Evolutionary conservation across 176 grass and related monocot genomes (phyloP), one percentile per base, ranked within the genome.

Genomic region (Zea mays): DNA sequence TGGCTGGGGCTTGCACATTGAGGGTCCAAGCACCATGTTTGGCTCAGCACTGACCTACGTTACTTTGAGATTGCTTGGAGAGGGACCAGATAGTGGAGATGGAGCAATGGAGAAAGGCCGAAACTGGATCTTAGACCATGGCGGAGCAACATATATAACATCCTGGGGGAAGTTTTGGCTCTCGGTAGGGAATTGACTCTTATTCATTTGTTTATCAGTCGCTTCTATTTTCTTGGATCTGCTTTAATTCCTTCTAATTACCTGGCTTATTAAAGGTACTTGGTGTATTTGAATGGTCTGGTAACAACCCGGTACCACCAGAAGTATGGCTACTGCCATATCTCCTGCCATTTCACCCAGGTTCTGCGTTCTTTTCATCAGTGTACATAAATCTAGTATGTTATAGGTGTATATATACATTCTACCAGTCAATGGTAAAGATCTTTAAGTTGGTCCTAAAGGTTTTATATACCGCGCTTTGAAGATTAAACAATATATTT

Each of bases 141-240:
- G 96, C 20, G 79, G 83, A 81, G 96, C 89, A 80, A 90, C 96
- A 50, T 73, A 57, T 78, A 89, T 94, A 85, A 87, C 92, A 75
- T 98, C 96, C 72, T 94, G 89, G 92, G 96, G 96, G 4, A 94
- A 98, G 76, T 88, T 92, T 86, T 98, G 92, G 96, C 87, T 98
- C 9, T 85, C 89, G 82, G 92, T 94, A 80, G 11, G 43, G 62
- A 62, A 67, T 55, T 36, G 12, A 59, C 46, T 9, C 42, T 77
- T 27, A 35, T 38, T 85, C 37, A 10, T 55, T 58, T 50, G 1
- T 80, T 68, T 75, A 43, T 71, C 64, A 58, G 48, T 5, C 19
- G 14, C n/a, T 73, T 76, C 42, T 72, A 77, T 82, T 34, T 67
- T 84, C 33, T 40, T 81, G 10, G 51, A 59, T 21, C 77, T 70